Percentiles rank a stretch among this genome's conserved stretches.
phyloP scores from a whole-genome alignment of 2,329 filamentous ascomycete genomes.

The Fusarium sp. region DNA sequence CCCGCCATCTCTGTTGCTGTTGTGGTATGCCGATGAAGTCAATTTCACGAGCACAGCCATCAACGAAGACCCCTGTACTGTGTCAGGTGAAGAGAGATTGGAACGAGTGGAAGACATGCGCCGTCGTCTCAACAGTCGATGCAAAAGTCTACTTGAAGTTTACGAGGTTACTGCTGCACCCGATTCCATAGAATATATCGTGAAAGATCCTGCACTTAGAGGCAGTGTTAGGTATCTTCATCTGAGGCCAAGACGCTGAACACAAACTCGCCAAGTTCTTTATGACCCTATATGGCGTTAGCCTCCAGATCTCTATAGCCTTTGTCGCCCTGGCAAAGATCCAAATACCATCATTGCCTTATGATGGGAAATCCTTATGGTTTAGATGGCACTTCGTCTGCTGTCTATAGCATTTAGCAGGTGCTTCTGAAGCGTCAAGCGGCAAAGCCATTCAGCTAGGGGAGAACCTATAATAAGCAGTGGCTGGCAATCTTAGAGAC shows the following conservation, averaged over 20 bases:
- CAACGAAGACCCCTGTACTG: rapidly evolving
- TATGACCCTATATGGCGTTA: not conserved
- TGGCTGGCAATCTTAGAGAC: not conserved
- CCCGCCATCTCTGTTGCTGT: not conserved
- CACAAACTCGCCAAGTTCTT: not conserved
- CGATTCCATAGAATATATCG: no score
- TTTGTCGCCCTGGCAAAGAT: not conserved
- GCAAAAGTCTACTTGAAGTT: conserved; percentile 11
- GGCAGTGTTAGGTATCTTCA: not conserved
- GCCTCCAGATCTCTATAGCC: not conserved
- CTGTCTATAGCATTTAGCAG: rapidly evolving
- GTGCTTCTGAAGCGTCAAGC: rapidly evolving
- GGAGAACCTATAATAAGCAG: no score
- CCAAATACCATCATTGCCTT: not conserved
- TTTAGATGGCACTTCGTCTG: rapidly evolving
- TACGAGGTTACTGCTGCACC: rapidly evolving
- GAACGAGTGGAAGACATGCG: conserved; percentile 1
- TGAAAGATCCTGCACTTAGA: not conserved
- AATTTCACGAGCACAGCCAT: not conserved
- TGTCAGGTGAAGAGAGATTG: rapidly evolving
- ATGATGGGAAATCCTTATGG: no score
- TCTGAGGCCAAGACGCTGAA: rapidly evolving
- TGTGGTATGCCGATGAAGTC: conserved; percentile 22
- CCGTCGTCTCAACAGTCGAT: conserved; percentile 12
- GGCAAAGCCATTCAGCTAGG: not conserved